Evolutionary conservation across 345 rosid genomes (phyloP).

Genomic region (Kernera saxatilis): DNA sequence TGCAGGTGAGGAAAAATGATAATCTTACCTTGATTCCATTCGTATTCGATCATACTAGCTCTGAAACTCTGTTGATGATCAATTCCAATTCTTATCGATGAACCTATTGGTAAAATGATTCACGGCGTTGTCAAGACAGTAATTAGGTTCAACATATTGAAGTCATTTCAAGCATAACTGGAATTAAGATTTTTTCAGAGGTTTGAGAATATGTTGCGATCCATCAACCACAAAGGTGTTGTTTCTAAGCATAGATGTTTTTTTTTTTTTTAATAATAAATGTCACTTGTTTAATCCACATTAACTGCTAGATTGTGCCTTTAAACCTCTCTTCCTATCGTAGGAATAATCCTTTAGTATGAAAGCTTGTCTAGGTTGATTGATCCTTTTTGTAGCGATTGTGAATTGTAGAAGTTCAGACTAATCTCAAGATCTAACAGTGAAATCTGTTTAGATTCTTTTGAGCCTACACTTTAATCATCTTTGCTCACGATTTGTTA

Average conservation of each 20-base stretch:
- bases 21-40: background rate
- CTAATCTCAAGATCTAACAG: background rate
- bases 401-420: background rate
- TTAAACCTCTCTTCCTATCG: background rate
- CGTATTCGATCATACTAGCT: background rate
- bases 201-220: background rate
- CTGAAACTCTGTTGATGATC: background rate
- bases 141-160: too few relatives aligned
- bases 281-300: background rate
- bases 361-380: background rate
- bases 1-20: background rate
- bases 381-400: background rate
- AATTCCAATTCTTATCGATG: background rate
- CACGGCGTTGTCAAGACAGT: background rate
- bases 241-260: background rate
- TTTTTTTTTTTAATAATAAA: background rate
- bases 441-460: slow-evolving; percentile 1
- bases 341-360: background rate
- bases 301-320: background rate
- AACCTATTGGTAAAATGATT: background rate
- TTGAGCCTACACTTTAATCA: slow-evolving; percentile 8
- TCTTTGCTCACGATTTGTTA: background rate
- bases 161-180: too few relatives aligned
- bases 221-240: background rate
- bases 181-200: too few relatives aligned